Base-by-base conservation (phyloP, 225 moss, liverwort and hornwort species). In the Climacium dendroides region DNA sequence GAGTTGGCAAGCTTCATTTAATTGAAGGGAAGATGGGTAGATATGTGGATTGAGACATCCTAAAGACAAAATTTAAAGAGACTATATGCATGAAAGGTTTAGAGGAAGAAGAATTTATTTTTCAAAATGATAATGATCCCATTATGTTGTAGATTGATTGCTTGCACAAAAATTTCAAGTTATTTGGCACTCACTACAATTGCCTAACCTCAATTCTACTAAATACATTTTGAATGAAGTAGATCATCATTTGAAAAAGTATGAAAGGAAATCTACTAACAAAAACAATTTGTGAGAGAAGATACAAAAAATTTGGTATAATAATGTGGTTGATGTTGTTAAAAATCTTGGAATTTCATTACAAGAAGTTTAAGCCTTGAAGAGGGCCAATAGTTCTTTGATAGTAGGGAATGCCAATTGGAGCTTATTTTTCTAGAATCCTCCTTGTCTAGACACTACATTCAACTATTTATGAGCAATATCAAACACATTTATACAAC, bases 201-300 rank as follows among this genome's bases (percentile, higher is more conserved):
- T 0, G 1, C 8, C 2, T 41, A 8, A 26, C 70, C 5, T 26
- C 43, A 70, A 41, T 70, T 8, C 25, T 70, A 25, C 5, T 15
- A 1, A 41, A 70, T 25, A 70, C 5, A 3, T 26, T 0, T 70
- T 5, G 7, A 70, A 70, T 43, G 26, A 70, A 43, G 5, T 9
- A 70, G 15, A 15, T 41, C 0, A 1, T 3, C 0, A 3, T 1
- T 15, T 41, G 5, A 70, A 8, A 70, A 43, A 9, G 14, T 41
- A 0, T 26, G 1, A 43, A 3, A 70, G 0, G 25, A 70, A 69
- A 70, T 0, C 15, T 2, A 5, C 8, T 70, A 15, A 1, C 3
- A 70, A 43, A 41, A 15, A 26, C 5, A 1, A 37, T 37, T 67
- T 37, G 4, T 22, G 0, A 7, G 4, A 37, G 23, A 67, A 67